Conservation (phyloP, 148 eudicot species). For the Euryodendron excelsum region DNA sequence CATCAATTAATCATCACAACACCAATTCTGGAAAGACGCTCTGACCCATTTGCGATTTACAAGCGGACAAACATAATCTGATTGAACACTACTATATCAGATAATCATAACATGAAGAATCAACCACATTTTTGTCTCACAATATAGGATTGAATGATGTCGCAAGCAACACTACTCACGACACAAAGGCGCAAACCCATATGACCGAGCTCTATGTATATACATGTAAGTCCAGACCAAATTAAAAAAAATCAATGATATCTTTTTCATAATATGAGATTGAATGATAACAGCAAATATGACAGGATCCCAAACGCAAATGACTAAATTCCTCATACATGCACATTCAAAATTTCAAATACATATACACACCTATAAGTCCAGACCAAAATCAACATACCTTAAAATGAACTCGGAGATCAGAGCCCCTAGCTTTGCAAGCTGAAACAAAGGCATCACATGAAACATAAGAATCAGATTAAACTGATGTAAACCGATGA, state of each 20-base stretch:
- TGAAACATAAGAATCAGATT: neutral
- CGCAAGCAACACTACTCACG: neutral
- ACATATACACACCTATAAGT: no score
- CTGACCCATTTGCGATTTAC: no score
- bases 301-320: neutral
- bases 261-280: neutral
- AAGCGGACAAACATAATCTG: neutral
- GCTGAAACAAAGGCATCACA: conserved; percentile 25
- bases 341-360: neutral
- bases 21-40: neutral
- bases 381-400: conserved; percentile 26
- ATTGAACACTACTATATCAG: neutral
- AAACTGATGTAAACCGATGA: neutral
- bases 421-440: conserved; percentile 60
- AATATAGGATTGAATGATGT: neutral
- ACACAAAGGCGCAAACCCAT: neutral
- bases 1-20: neutral
- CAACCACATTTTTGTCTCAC: neutral
- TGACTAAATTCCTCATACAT: neutral
- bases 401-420: conserved; percentile 60
- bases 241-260: neutral
- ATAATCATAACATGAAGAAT: neutral
- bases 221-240: no score
- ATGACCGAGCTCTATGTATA: neutral
- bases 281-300: neutral